Evolutionary conservation across 257 asterid species (phyloP).

Genomic region (Solanum chilense): DNA sequence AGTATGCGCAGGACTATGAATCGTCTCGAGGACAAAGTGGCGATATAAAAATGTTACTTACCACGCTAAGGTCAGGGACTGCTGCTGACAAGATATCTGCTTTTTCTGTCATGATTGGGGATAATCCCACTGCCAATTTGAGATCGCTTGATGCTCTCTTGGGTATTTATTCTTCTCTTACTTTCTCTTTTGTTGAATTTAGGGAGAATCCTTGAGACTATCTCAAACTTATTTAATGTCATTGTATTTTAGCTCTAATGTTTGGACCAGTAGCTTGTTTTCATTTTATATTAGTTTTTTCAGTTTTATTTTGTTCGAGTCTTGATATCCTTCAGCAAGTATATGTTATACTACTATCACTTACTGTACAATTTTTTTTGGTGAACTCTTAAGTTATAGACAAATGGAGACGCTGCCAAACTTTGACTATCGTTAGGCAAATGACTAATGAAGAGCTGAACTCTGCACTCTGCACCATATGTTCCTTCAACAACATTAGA

Average conservation of each 20-base stretch:
- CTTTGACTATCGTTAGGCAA: background rate
- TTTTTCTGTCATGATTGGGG: slow-evolving; percentile 78
- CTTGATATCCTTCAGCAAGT: background rate
- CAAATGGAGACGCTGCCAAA: background rate
- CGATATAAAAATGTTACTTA: slow-evolving; percentile 77
- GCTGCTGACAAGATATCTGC: slow-evolving; percentile 97
- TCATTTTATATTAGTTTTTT: background rate
- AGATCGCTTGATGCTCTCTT: slow-evolving; percentile 69
- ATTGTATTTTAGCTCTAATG: background rate
- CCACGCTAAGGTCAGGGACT: slow-evolving; percentile 91
- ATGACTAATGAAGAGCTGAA: background rate
- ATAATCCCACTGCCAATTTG: slow-evolving; percentile 77
- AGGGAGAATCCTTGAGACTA: background rate
- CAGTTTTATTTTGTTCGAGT: background rate
- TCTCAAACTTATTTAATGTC: background rate
- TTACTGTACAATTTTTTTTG: background rate
- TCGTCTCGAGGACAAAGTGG: slow-evolving; percentile 70
- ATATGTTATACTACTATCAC: background rate
- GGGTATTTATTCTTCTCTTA: slow-evolving; percentile 32
- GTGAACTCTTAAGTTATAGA: background rate
- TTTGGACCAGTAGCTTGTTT: background rate
- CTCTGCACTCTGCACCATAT: background rate
- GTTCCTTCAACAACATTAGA: background rate
- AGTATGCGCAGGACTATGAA: slow-evolving; percentile 62
- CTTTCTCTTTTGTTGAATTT: background rate